Conservation (phyloP, 1,139 yeast species). For the Kurtzmaniella quercitrusa region DNA sequence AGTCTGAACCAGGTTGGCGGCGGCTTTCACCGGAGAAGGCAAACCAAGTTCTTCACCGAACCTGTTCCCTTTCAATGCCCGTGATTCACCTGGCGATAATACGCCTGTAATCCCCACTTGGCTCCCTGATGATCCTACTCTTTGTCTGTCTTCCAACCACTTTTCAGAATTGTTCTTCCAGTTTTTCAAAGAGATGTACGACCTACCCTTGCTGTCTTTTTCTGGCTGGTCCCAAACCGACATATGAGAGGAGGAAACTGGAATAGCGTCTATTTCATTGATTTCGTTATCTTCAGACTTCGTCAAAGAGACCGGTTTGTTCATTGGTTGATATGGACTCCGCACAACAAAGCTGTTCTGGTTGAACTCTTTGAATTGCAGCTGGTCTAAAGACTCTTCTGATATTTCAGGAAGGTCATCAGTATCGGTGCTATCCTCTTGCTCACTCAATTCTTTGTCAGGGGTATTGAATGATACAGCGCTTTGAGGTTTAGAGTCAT, state of each 20-base stretch:
- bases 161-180: slow-evolving; percentile 26
- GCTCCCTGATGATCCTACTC: slow-evolving; percentile 14
- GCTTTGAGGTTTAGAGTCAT: neutral
- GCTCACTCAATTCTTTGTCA: slow-evolving; percentile 3
- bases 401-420: slow-evolving; percentile 16
- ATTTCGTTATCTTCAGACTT: slow-evolving; percentile 14
- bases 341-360: slow-evolving; percentile 12
- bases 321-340: neutral
- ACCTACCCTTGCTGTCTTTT: neutral
- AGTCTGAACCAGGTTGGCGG: slow-evolving; percentile 7
- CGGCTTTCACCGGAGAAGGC: neutral
- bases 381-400: slow-evolving; percentile 19
- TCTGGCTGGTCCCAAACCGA: neutral
- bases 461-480: neutral
- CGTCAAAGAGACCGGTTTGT: slow-evolving; percentile 1
- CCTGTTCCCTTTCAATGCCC: neutral
- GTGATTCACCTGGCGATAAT: neutral
- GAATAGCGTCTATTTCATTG: slow-evolving; percentile 31
- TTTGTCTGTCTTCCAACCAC: slow-evolving; percentile 21
- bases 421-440: slow-evolving; percentile 13
- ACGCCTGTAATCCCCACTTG: slow-evolving; percentile 1
- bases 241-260: slow-evolving; percentile 14
- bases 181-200: slow-evolving; percentile 23
- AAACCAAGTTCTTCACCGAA: neutral
- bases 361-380: slow-evolving; percentile 22